A percentile compares a stretch with the other conserved stretches of the same genome.
These are phyloP conservation scores for Elaphomyces granulatus DNA, from an alignment of 495 filamentous ascomycete genomes.

Conservation along the genomic window DNA sequence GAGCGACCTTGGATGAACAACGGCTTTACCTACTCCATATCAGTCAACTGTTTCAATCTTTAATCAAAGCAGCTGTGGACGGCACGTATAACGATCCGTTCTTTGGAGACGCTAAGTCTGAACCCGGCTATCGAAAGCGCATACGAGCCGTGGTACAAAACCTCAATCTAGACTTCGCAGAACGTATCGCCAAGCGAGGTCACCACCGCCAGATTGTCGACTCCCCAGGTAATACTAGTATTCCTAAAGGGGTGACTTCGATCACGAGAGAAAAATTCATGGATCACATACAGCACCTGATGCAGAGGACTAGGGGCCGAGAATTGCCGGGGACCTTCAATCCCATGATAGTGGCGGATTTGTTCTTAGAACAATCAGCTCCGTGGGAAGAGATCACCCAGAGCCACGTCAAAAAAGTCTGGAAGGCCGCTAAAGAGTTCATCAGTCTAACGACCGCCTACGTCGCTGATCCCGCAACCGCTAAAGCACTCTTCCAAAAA, in stretches of 20 bases:
- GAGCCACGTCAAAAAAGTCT: conserved; percentile 20
- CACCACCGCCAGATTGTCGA: conserved; percentile 19
- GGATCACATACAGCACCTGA: conserved; percentile 21
- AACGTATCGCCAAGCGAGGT: conserved; percentile 28
- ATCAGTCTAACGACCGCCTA: conserved; percentile 17
- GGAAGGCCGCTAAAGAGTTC: conserved; percentile 23
- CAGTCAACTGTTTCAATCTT: conserved; percentile 33
- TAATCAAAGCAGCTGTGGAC: conserved; percentile 37
- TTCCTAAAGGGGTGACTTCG: conserved; percentile 5
- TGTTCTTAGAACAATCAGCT: conserved; percentile 35
- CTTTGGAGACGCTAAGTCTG: conserved; percentile 32
- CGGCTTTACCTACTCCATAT: conserved; percentile 36
- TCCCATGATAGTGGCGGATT: conserved; percentile 33
- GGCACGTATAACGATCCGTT: conserved; percentile 44
- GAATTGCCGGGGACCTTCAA: conserved; percentile 40
- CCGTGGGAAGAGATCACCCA: conserved; percentile 31
- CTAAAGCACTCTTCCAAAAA: conserved; percentile 21
- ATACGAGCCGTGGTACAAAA: conserved; percentile 48
- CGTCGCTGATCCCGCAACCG: conserved; percentile 25
- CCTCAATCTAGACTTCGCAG: conserved; percentile 37
- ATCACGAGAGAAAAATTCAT: conserved; percentile 26
- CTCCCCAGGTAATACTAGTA: conserved; percentile 1
- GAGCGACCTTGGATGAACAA: conserved; percentile 36
- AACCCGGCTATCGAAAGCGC: conserved; percentile 26
- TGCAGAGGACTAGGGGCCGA: conserved; percentile 26